Evolutionary conservation across 1,284 basidiomycete species (phyloP), one percentile per base, ranked within the genome.

Genomic region (Tetrapyrgos nigripes): DNA sequence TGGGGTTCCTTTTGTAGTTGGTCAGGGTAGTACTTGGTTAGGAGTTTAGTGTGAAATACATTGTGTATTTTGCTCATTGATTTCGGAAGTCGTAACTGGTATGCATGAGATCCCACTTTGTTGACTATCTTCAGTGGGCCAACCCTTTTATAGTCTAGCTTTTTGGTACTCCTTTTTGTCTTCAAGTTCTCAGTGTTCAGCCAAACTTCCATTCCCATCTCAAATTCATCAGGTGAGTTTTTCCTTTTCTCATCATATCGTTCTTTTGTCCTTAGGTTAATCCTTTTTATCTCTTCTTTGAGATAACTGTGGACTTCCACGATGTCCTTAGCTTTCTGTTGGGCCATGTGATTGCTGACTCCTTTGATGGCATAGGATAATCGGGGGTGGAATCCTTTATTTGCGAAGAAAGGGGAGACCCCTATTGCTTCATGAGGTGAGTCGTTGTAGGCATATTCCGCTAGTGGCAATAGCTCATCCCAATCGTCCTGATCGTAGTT

Each of bases 401-500:
- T 50, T 6, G 49, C 49, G 23, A 50, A 50, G 49, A 50, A 50
- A 19, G 49, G 49, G 4, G 49, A 28, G 10, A 50, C 17, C 4
- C 49, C 24, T 17, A 28, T 50, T 28, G 27, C 17, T 5, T 5
- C 11, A 33, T 24, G 26, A 6, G 49, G 49, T 29, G 49, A 27
- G 23, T 50, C 29, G 33, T 33, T 50, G 21, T 31, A 33, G 14
- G 28, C 49, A 50, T 28, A 50, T 28, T 50, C 49, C 10, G 49
- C 26, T 17, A 50, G 19, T 19, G 49, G 49, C 10, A 50, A 28
- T 4, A 11, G 23, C 19, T 50, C 49, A 24, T 31, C 49, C 49
- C 49, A 50, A 50, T 50, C 28, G 17, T 50, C 49, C 23, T 50
- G 49, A 17, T 50, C 28, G 19, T 48, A 48, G n/a, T 48, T 48